Evolutionary conservation across 371 early-diverging fungal genomes (phyloP).

Genomic region (Syncephalastrum monosporum): DNA sequence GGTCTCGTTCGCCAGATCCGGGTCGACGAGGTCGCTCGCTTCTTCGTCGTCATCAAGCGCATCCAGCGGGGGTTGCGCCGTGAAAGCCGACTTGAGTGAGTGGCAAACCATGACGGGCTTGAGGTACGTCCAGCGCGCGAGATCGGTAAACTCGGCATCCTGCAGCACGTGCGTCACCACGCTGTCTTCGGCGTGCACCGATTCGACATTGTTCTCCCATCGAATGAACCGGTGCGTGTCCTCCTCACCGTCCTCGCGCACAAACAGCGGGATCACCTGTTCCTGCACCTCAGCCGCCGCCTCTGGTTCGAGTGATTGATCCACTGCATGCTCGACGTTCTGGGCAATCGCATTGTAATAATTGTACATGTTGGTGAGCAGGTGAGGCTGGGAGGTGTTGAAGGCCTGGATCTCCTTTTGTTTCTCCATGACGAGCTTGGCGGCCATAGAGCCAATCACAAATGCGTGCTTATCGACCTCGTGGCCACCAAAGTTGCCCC

Average conservation of each 20-base stretch:
- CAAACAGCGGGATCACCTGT: constrained; percentile 23
- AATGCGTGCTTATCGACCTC: constrained; percentile 18
- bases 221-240: constrained; percentile 27
- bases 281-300: constrained; percentile 32
- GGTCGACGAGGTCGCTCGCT: constrained; percentile 1
- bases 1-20: constrained; percentile 6
- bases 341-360: constrained; percentile 24
- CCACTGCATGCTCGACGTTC: constrained; percentile 19
- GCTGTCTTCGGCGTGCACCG: constrained; percentile 29
- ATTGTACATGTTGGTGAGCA: constrained; percentile 30
- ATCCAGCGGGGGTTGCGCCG: constrained; percentile 9
- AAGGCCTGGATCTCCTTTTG: constrained; percentile 6
- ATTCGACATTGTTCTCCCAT: constrained; percentile 47
- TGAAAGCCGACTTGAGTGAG: constrained; percentile 11
- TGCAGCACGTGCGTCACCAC: constrained; percentile 38
- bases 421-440: constrained; percentile 19
- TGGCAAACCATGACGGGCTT: constrained; percentile 23
- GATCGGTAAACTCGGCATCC: constrained; percentile 32
- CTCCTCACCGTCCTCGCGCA: constrained; percentile 29
- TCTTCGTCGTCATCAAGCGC: constrained; percentile 24
- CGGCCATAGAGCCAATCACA: constrained; percentile 29
- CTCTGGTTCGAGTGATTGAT: constrained; percentile 21
- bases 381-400: constrained; percentile 20
- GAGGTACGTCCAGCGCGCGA: constrained; percentile 30
- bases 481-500: constrained; percentile 27